These are phyloP conservation scores for Yarrowia divulgata DNA, from an alignment of 805 yeast genomes.

Conservation along the genomic window DNA sequence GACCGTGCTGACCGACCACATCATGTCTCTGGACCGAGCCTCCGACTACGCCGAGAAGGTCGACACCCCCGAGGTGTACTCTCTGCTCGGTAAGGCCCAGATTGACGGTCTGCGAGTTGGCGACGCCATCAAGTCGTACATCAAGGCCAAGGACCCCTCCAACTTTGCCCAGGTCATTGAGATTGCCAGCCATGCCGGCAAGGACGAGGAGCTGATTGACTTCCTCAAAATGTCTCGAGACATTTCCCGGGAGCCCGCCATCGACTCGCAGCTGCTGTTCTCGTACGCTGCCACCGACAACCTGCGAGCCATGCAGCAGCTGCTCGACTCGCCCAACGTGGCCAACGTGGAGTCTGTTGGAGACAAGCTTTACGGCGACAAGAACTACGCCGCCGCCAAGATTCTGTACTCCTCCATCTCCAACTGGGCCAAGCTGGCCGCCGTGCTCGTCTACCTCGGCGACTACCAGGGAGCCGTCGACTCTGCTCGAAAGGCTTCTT, in stretches of 20 bases:
- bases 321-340: slow-evolving; percentile 85
- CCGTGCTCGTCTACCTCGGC: slow-evolving; percentile 89
- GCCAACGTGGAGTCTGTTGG: slow-evolving; percentile 94
- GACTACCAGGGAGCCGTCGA: slow-evolving; percentile 98
- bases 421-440: slow-evolving; percentile 93
- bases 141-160: slow-evolving; percentile 88
- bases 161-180: slow-evolving; percentile 93
- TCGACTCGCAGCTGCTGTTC: slow-evolving; percentile 90
- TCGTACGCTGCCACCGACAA: slow-evolving; percentile 82
- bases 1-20: slow-evolving; percentile 88
- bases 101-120: slow-evolving; percentile 89
- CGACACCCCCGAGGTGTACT: slow-evolving; percentile 88
- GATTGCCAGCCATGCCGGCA: slow-evolving; percentile 93
- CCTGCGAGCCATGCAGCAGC: slow-evolving; percentile 79
- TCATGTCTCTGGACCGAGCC: slow-evolving; percentile 94
- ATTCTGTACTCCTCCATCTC: slow-evolving; percentile 83
- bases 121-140: slow-evolving; percentile 90
- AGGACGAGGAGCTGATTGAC: slow-evolving; percentile 88
- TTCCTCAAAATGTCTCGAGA: slow-evolving; percentile 91
- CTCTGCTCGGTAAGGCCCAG: slow-evolving; percentile 94
- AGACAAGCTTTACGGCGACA: slow-evolving; percentile 81
- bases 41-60: slow-evolving; percentile 90
- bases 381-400: slow-evolving; percentile 92
- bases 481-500: slow-evolving; percentile 97
- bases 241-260: slow-evolving; percentile 84